Base-by-base conservation (phyloP, 495 filamentous ascomycete genomes). In the Lineolata rhizophorae region DNA sequence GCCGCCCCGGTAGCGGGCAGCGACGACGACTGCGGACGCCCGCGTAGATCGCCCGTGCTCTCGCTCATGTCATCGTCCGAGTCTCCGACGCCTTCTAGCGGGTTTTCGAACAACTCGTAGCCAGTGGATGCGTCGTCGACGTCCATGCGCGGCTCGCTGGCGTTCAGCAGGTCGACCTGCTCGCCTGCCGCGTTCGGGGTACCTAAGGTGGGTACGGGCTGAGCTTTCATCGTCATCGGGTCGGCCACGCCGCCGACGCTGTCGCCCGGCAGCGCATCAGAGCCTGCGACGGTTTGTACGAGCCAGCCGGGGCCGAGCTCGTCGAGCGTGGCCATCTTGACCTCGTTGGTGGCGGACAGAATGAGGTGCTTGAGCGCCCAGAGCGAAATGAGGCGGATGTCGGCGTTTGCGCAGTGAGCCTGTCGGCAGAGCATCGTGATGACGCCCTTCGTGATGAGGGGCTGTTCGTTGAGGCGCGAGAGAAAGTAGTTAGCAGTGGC, bases 341-440 rank as follows among this genome's bases (percentile, higher is more conserved):
- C 56, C 11, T 73, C 65, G 29, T 70, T 68, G 15, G 64, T 55
- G 1, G 75, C 64, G 18, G 64, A 62, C 27, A 69, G 60, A 4
- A 87, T 72, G 18, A 93, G 53, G 51, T 93, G 79, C 44, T 94
- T 95, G 29, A 97, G 58, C 13, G 81, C 82, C 87, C 87, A 95
- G 6, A 97, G 51, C 5, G 81, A 77, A 38, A 81, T 77, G 9
- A 87, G 58, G 28, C 76, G 65, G 25, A 95, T 51, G 16, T 66
- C 67, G 4, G 70, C 59, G 43, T 80, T 72, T 34, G 62, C 54
- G 2, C 76, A 82, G 48, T 76, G 77, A 0, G 83, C 82, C 46
- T 92, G 79, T 43, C 78, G 68, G 40, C 81, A 91, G 3, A 95
- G 53, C 3, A 73, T 64, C 31, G 71, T 72, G 26, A 91, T 54